Evolutionary conservation across 208 protist genomes (phyloP).

Genomic region (Strigomonas culicis): DNA sequence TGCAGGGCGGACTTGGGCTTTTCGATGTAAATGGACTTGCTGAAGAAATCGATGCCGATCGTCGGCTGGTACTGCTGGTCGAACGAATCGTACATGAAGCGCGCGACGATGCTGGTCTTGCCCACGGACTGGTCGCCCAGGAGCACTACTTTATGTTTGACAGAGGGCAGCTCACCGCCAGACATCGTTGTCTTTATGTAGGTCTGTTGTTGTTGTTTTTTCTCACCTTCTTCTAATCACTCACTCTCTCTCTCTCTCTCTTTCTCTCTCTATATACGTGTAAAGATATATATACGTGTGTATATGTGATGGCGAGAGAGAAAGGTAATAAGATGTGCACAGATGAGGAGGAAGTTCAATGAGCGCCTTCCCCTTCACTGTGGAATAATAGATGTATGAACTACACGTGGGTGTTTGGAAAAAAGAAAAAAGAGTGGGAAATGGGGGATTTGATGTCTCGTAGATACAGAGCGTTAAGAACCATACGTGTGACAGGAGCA

Average conservation of each 20-base stretch:
- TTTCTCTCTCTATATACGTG: not conserved
- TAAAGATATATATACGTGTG: not conserved
- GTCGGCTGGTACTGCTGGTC: constrained; percentile 94
- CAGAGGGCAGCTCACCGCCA: constrained; percentile 14
- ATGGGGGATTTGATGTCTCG: too few species aligned
- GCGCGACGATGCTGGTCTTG: constrained; percentile 97
- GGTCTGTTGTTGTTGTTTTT: too few species aligned
- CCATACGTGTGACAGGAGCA: too few species aligned
- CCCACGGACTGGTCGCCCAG: constrained; percentile 97
- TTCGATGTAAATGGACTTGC: constrained; percentile 97
- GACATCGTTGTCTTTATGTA: not conserved
- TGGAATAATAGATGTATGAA: too few species aligned
- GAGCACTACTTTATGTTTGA: constrained; percentile 98
- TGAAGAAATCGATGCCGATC: constrained; percentile 99
- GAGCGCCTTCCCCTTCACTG: too few species aligned
- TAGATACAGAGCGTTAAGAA: too few species aligned
- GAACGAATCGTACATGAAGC: constrained; percentile 98
- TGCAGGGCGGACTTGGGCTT: constrained; percentile 1
- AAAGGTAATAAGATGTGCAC: constrained; percentile 5
- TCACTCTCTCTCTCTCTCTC: constrained; percentile 1
- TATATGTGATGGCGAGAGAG: constrained; percentile 10
- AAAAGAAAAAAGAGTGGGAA: too few species aligned
- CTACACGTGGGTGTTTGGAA: too few species aligned
- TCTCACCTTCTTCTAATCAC: constrained; percentile 9
- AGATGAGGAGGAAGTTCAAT: constrained; percentile 10